Conservation (phyloP, 495 filamentous ascomycete species). For the Penicillium bovifimosum region DNA sequence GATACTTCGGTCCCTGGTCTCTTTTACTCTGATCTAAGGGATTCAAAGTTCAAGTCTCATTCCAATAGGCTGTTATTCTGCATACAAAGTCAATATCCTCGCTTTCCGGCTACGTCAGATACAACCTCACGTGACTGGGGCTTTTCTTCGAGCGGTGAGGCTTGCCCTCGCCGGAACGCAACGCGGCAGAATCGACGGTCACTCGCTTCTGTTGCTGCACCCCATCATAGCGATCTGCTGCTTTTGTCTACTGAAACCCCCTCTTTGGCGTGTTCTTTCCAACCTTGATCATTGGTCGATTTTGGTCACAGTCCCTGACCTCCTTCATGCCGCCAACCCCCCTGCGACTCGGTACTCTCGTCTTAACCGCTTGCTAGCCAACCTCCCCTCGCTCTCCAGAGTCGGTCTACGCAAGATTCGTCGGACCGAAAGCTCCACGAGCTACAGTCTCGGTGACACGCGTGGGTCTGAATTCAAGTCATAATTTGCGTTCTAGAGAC, state of each 20-base stretch:
- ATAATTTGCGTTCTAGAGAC: slow-evolving; percentile 10
- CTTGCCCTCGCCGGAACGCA: slow-evolving; percentile 13
- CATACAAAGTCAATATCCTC: neutral
- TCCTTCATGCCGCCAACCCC: slow-evolving; percentile 32
- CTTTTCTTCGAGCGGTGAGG: slow-evolving; percentile 33
- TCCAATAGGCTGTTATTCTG: neutral
- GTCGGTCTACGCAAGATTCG: slow-evolving; percentile 16
- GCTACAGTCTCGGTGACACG: slow-evolving; percentile 14
- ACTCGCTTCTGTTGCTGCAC: slow-evolving; percentile 31
- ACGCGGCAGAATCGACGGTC: slow-evolving; percentile 29
- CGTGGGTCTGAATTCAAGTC: slow-evolving; percentile 9
- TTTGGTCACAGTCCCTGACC: slow-evolving; percentile 7
- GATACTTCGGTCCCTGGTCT: too few relatives aligned
- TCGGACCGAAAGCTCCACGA: slow-evolving; percentile 12
- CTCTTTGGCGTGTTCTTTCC: slow-evolving; percentile 14
- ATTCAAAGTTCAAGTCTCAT: too few relatives aligned
- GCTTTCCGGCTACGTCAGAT: slow-evolving; percentile 22
- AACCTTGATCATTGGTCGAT: slow-evolving; percentile 9
- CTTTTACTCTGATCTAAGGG: too few relatives aligned
- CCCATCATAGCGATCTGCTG: slow-evolving; percentile 26
- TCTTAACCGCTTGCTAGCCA: slow-evolving; percentile 37
- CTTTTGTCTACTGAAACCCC: slow-evolving; percentile 18
- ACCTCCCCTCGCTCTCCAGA: slow-evolving; percentile 28
- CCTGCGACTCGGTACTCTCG: slow-evolving; percentile 31
- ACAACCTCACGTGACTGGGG: slow-evolving; percentile 15